These are phyloP conservation scores for Chalaropsis ovoidea DNA, from an alignment of 2,329 filamentous ascomycete genomes.

Conservation along the genomic window DNA sequence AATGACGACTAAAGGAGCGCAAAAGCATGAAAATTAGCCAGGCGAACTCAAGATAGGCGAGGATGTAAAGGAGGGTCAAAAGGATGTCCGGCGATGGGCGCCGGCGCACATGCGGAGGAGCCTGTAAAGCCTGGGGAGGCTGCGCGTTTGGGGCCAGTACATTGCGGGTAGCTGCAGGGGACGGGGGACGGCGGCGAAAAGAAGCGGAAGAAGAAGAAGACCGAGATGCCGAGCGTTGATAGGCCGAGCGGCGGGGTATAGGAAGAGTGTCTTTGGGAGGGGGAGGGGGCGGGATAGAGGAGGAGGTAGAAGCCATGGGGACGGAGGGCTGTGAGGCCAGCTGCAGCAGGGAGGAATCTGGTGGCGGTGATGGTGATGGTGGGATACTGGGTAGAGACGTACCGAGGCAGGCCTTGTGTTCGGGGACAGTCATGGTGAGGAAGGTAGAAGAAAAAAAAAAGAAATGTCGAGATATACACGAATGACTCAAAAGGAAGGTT, in stretches of 20 bases:
- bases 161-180: neutral
- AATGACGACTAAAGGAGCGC: slow-evolving; percentile 70
- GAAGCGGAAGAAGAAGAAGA: neutral
- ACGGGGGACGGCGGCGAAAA: neutral
- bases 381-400: slow-evolving; percentile 36
- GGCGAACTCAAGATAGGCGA: slow-evolving; percentile 47
- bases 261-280: slow-evolving; percentile 11
- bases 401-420: slow-evolving; percentile 54
- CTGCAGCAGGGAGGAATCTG: neutral
- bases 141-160: neutral
- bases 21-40: slow-evolving; percentile 51
- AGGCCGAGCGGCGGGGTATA: neutral
- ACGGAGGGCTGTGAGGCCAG: no score
- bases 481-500: slow-evolving; percentile 23
- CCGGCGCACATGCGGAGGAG: neutral
- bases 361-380: slow-evolving; percentile 29
- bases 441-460: slow-evolving; percentile 23
- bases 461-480: slow-evolving; percentile 17
- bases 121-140: slow-evolving; percentile 8
- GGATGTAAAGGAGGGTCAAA: slow-evolving; percentile 42
- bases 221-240: neutral
- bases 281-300: slow-evolving; percentile 41
- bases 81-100: slow-evolving; percentile 28
- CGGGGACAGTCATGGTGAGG: slow-evolving; percentile 43
- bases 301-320: slow-evolving; percentile 34